Evolutionary conservation across 305 asterid genomes (phyloP), one percentile per base, ranked within the genome.

Genomic region (Solanum aculeatissimum): DNA sequence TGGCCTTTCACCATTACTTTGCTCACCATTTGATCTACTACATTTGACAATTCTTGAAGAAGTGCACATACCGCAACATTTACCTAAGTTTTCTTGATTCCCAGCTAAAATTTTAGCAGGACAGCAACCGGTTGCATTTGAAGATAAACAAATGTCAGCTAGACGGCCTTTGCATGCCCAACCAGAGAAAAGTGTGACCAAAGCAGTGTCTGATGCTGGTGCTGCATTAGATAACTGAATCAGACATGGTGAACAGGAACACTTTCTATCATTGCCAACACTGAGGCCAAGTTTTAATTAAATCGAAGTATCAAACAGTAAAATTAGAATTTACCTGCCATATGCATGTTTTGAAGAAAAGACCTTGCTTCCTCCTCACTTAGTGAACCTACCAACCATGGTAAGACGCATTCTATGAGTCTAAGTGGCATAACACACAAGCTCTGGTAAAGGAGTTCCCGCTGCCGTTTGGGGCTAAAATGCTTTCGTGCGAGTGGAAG

Each of bases 151-250:
- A 80, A 87, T 86, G 71, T 92, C 93, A 63, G 85, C 86, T 85
- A 93, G 94, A 83, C 86, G 89, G 77, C 99, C 99, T 90, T 97
- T 95, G 91, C 99, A 97, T 54, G 98, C 98, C 99, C 99, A 97
- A 79, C 99, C 99, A 87, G 98, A 90, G 90, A 95, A 97, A 83
- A 97, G 91, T 14, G 99, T 97, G 66, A 97, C 96, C 88, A 97
- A 86, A 87, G 98, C 99, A 82, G 90, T 86, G 86, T 97, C 99
- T 21, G 97, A 90, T 71, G 92, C 91, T 32, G 99, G 97, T 88
- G 98, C 99, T 97, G 97, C 91, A 90, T 84, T 32, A 86, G 87
- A 86, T 78, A 87, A 86, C 54, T 62, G 84, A 72, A 82, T 87
- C 78, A 85, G 84, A 88, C 75, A 66, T 72, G 85, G 58, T 68